Evolutionary conservation across 2,329 filamentous ascomycete genomes (phyloP).

Genomic region (Pseudogymnoascus sp.): DNA sequence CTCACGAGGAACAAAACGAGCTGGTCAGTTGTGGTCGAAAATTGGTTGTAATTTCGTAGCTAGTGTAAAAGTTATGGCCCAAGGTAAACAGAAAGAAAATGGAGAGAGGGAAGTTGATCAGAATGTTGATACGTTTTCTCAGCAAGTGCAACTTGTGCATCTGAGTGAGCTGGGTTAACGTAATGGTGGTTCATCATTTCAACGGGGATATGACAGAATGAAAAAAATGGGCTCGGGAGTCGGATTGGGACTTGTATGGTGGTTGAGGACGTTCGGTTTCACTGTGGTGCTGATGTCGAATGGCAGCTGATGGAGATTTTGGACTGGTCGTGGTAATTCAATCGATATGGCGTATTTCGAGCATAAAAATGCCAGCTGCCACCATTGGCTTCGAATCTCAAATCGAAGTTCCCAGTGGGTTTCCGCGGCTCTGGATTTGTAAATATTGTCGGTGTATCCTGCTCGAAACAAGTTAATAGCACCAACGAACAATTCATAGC

Average conservation of each 20-base stretch:
- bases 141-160: conserved; percentile 9
- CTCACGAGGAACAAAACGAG: not conserved
- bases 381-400: not conserved
- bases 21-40: not conserved
- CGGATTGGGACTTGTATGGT: not conserved
- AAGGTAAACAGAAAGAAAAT: not conserved
- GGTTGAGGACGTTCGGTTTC: not conserved
- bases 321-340: not conserved
- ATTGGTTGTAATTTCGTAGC: not conserved
- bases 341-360: not conserved
- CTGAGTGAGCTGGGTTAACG: conserved; percentile 11
- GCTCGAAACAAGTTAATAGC: conserved; percentile 6
- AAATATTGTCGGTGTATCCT: not conserved
- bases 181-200: conserved; percentile 10
- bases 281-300: not conserved
- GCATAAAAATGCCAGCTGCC: not conserved
- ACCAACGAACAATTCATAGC: conserved; percentile 4
- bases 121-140: conserved; percentile 10
- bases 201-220: conserved; percentile 2
- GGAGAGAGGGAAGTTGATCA: not conserved
- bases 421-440: not conserved
- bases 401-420: not conserved
- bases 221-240: not conserved
- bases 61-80: not conserved
- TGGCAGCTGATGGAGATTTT: not conserved